Base-by-base conservation (phyloP, 345 rosid genomes). In the Bruguiera parviflora region DNA sequence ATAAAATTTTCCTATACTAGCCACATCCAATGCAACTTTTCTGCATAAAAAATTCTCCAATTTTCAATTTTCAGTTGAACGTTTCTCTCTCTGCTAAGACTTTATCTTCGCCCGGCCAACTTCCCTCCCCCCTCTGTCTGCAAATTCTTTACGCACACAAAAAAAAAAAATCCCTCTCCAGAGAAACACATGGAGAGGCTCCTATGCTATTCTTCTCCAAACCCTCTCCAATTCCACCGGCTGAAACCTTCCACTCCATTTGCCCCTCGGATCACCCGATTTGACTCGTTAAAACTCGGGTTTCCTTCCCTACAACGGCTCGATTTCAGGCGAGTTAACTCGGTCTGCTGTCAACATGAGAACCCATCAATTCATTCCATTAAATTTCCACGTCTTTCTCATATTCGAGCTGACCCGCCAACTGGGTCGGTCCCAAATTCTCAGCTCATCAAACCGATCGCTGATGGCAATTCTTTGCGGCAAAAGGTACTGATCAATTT, bases 111-210 rank as follows among this genome's bases (percentile, higher is more conserved):
- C 28, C 71, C 20, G 3, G 6, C 59, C 22, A 31, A 5, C 22
- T 24, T 6, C 28, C 27, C 9, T 63, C 57, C 33, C 39, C 49
- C 3, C 49, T 13, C 5, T 46, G 39, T 19, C 59, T 56, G 43
- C 53, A 22, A 53, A 28, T 20, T 24, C 43, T 31, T 15, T 57
- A 28, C 37, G 64, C 60, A 64, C 46, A 32, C 8, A 37, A 37
- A 8, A 1, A 13, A 43, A 13, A 11, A 43, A 43, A 43, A 3
- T 4, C 1, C 69, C 33, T 47, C 58, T 67, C 65, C 53, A 37
- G 46, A 53, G 3, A 60, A 28, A 69, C 88, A 84, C 18, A 94
- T 94, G 98, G 98, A 91, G 70, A 86, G 95, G 95, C 91, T 95
- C 80, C 87, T 95, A 0, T 85, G 82, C 79, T 82, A 89, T 28